A percentile compares a stretch with the other conserved stretches of the same genome.
Conservation (phyloP, 139 green algal genomes). For the Coccomyxa sp. region DNA sequence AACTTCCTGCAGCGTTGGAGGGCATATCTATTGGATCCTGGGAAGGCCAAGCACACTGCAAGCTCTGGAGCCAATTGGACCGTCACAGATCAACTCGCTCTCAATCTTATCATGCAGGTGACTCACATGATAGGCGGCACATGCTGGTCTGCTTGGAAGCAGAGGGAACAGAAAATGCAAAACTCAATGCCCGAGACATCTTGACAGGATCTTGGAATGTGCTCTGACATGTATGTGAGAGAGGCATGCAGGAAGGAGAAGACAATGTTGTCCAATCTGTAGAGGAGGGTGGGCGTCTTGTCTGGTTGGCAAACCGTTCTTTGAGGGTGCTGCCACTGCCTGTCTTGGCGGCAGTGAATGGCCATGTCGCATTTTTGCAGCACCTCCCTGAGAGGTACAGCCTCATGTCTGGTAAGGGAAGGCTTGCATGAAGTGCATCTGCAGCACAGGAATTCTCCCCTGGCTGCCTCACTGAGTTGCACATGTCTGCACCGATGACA, state of each 20-base stretch:
- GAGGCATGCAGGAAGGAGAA: background rate
- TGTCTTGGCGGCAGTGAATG: background rate
- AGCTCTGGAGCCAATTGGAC: background rate
- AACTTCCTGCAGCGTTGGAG: too few species aligned
- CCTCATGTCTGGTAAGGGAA: background rate
- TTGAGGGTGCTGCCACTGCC: background rate
- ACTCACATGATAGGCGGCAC: background rate
- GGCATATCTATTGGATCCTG: too few species aligned
- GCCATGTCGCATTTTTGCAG: background rate
- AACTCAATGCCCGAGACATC: too few species aligned
- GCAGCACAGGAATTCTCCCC: background rate
- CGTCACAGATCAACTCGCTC: slow-evolving; percentile 1
- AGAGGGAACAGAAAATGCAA: too few species aligned
- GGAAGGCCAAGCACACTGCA: too few species aligned
- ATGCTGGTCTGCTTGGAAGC: background rate
- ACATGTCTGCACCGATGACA: too few species aligned
- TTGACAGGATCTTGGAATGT: too few species aligned
- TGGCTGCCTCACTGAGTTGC: too few species aligned
- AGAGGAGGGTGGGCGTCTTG: background rate
- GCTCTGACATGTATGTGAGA: background rate
- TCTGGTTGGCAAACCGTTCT: background rate
- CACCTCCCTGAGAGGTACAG: background rate
- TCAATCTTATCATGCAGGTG: background rate
- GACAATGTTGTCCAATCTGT: background rate
- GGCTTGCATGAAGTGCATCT: background rate